These are phyloP conservation scores for Pontederia crassipes DNA, from an alignment of 176 grass and related monocot genomes.

Conservation along the genomic window DNA sequence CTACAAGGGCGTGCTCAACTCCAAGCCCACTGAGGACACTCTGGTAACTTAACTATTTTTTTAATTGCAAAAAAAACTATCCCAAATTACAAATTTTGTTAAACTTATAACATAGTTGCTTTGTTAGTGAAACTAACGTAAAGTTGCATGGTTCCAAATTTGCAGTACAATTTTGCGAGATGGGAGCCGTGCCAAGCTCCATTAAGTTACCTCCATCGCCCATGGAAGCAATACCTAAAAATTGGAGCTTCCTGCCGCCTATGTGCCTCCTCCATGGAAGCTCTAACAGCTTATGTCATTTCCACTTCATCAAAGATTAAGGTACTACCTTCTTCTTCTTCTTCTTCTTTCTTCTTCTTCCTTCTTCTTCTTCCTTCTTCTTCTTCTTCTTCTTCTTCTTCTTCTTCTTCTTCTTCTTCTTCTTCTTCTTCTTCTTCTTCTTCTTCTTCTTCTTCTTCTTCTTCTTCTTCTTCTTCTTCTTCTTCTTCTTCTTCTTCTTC, in stretches of 20 bases:
- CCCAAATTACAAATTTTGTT: too few species aligned
- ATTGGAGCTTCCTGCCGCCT: constrained; percentile 62
- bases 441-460: too few species aligned
- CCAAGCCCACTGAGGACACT: constrained; percentile 65
- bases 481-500: too few species aligned
- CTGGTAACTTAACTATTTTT: constrained; percentile 25
- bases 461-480: too few species aligned
- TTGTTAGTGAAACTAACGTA: background rate
- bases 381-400: background rate
- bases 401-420: background rate
- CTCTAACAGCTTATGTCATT: constrained; percentile 45
- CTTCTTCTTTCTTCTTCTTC: background rate
- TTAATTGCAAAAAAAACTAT: too few species aligned
- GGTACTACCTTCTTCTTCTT: constrained; percentile 8
- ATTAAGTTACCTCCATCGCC: constrained; percentile 54
- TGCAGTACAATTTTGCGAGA: constrained; percentile 72
- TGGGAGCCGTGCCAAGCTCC: constrained; percentile 81
- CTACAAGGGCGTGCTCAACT: constrained; percentile 60
- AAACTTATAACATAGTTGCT: too few species aligned
- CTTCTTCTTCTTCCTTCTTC: background rate
- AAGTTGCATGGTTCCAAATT: constrained; percentile 1
- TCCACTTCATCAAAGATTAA: constrained; percentile 34
- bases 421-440: too few species aligned
- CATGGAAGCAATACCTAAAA: constrained; percentile 73
- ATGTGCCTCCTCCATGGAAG: constrained; percentile 74